Conservation (phyloP, 1,284 basidiomycete genomes). For the Ganoderma boninense region DNA sequence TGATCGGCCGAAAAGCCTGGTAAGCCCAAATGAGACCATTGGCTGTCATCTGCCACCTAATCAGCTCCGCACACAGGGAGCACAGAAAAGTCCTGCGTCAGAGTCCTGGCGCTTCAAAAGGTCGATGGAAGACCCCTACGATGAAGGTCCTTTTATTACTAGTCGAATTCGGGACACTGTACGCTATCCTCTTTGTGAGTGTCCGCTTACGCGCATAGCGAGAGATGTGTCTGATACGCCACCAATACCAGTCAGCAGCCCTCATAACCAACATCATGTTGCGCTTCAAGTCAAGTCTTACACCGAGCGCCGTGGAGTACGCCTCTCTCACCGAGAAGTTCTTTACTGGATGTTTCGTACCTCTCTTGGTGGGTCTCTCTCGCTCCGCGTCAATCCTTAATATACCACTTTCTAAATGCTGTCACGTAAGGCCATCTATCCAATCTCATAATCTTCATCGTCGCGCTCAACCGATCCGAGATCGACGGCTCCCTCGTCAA, state of each 20-base stretch:
- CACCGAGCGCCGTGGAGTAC: not conserved
- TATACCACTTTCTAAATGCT: not conserved
- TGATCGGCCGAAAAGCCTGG: not conserved
- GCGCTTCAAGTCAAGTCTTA: not conserved
- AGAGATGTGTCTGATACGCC: too few species aligned
- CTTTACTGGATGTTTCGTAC: not conserved
- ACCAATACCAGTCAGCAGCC: not conserved
- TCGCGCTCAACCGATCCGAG: not conserved
- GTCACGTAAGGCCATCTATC: not conserved
- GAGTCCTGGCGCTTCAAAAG: not conserved
- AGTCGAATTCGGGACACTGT: not conserved
- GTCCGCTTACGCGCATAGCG: too few species aligned
- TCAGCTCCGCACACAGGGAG: not conserved
- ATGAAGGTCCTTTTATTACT: not conserved
- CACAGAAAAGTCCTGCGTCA: not conserved
- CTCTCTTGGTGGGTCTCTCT: not conserved
- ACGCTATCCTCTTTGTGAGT: not conserved
- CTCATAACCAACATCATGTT: not conserved
- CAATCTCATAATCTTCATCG: not conserved
- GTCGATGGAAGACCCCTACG: not conserved
- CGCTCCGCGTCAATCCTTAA: too few species aligned
- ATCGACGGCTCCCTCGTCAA: not conserved
- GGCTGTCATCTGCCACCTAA: not conserved
- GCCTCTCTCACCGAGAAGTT: not conserved
- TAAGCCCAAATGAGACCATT: not conserved